Base-by-base conservation (phyloP, 805 yeast species). In the Metschnikowia vanudenii region DNA sequence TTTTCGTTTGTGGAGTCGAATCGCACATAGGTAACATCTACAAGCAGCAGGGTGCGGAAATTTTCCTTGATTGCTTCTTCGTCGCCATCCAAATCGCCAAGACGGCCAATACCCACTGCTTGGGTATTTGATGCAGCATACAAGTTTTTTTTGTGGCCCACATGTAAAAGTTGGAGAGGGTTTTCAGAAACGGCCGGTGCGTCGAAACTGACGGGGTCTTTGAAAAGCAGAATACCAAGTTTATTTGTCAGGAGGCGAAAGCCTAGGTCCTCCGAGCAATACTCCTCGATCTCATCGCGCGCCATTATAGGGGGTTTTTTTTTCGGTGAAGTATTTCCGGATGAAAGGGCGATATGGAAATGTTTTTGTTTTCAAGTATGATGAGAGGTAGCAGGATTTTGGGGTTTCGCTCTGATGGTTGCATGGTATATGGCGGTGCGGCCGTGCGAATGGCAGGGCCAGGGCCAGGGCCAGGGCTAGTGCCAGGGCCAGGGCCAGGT, bases 261-360 rank as follows among this genome's bases (percentile, higher is more conserved):
- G 5, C 80, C 80, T 48, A 72, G 65, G 52, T 73, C 75, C 47
- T 73, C 75, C 4, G 75, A 66, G 5, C 56, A 39, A 6, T 37
- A 28, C 42, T 55, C 58, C 22, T 49, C 52, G 6, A 53, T 41
- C 28, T 53, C 57, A 18, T 32, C 40, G 22, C 43, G 38, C 29
- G 41, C 14, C 49, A 45, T 45, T 33, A 3, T 28, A 10, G 4
- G 26, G 14, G 11, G 19, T n/a, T 7, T 32, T 36, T 13, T 10
- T 26, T 35, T 5, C 35, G 12, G 35, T n/a, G 18, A 10, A 14
- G 4, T 32, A 16, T 7, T 17, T 4, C 13, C 13, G 32, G 5
- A 12, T 4, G 13, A n/a, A n/a, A 9, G 29, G 29, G 8, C 11
- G 11, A 9, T 26, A 11, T 11, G 14, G 11, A 29, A 5, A n/a